A percentile compares a stretch with the other conserved stretches of the same genome.
Evolutionary conservation across 148 eudicot species (phyloP).

Genomic region (Persicaria tinctoria): DNA sequence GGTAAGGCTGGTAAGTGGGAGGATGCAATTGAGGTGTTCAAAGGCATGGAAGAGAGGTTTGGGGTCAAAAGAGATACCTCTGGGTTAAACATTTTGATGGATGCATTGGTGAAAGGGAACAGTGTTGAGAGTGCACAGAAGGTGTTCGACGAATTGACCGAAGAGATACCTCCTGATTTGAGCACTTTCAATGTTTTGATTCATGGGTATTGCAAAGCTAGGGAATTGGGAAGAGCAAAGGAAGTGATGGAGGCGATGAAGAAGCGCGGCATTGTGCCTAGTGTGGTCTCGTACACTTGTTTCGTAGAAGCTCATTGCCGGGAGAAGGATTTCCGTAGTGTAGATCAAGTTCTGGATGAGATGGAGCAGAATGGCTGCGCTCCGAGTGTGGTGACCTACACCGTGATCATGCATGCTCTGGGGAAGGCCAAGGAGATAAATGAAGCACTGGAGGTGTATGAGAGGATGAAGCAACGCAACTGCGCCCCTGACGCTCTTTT

Average conservation of each 20-base stretch:
- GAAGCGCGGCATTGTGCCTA: conserved; percentile 42
- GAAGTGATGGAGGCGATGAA: conserved; percentile 48
- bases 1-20: conserved; percentile 41
- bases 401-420: conserved; percentile 55
- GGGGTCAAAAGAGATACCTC: conserved; percentile 41
- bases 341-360: conserved; percentile 49
- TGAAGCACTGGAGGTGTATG: conserved; percentile 49
- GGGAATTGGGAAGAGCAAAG: conserved; percentile 42
- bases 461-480: conserved; percentile 50
- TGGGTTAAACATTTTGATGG: conserved; percentile 54
- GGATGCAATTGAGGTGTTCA: conserved; percentile 54
- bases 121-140: conserved; percentile 69
- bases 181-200: conserved; percentile 54
- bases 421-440: conserved; percentile 66
- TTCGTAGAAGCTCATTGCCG: conserved; percentile 53
- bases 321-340: conserved; percentile 60
- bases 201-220: conserved; percentile 76
- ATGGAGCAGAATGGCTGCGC: conserved; percentile 52
- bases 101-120: conserved; percentile 48
- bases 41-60: conserved; percentile 31
- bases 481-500: conserved; percentile 53
- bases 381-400: conserved; percentile 71
- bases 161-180: conserved; percentile 30
- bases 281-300: conserved; percentile 50
- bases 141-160: conserved; percentile 46